Percentiles rank a stretch among this genome's conserved stretches.
These are phyloP conservation scores for Furcasterigmium furcatum DNA, from an alignment of 2,329 filamentous ascomycete genomes.

Conservation along the genomic window DNA sequence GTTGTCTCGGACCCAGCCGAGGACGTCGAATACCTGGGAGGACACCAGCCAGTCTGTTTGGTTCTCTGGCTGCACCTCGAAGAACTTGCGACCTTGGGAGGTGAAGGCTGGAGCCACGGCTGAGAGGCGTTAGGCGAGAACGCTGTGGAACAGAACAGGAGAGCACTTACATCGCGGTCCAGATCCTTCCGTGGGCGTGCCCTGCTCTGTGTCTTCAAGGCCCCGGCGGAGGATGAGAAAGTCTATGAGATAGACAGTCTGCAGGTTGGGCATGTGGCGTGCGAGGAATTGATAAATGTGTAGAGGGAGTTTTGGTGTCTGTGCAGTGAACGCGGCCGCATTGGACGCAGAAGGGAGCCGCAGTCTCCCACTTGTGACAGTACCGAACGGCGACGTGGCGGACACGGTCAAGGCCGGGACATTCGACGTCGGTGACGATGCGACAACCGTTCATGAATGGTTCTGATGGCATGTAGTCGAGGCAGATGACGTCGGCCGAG, in stretches of 20 bases:
- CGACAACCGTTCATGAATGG: conserved; percentile 20
- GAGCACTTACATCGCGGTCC: background rate
- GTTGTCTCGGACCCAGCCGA: conserved; percentile 32
- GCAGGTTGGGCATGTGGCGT: conserved; percentile 34
- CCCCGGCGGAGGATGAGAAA: conserved; percentile 32
- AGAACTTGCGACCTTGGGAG: conserved; percentile 23
- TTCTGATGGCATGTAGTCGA: conserved; percentile 28
- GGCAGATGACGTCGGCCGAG: conserved; percentile 24
- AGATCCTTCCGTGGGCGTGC: background rate
- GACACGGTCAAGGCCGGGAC: conserved; percentile 25
- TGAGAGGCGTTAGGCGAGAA: background rate
- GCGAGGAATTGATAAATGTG: conserved; percentile 42
- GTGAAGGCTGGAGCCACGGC: conserved; percentile 14
- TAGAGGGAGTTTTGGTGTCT: conserved; percentile 25
- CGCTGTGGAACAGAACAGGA: no score
- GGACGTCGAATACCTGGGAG: conserved; percentile 27
- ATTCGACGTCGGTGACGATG: conserved; percentile 20
- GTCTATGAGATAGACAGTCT: conserved; percentile 42
- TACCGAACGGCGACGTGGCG: conserved; percentile 38
- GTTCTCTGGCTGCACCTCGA: conserved; percentile 21
- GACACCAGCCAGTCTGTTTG: conserved; percentile 28
- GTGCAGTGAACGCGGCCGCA: conserved; percentile 28
- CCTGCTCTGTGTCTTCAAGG: background rate
- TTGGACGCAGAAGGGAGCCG: conserved; percentile 20
- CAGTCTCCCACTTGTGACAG: conserved; percentile 34